These are phyloP conservation scores for Colletotrichum melonis DNA, from an alignment of 2,329 filamentous ascomycete genomes.

Conservation along the genomic window DNA sequence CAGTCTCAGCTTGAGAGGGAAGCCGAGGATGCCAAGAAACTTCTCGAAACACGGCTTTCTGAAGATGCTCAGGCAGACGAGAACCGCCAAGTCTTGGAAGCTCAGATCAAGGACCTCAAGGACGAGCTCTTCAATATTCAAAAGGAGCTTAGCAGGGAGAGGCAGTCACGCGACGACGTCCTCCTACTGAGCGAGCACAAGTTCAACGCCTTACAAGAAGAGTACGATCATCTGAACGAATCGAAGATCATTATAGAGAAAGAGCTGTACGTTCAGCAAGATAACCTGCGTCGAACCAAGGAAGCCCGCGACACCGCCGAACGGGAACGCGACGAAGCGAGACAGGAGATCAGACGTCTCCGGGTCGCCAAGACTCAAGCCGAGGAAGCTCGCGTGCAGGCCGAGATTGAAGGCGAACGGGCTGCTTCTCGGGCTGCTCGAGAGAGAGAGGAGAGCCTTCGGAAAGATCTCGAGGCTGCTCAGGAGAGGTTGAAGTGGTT, in stretches of 20 bases:
- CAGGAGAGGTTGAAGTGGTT: slow-evolving; percentile 81
- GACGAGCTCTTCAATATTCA: slow-evolving; percentile 86
- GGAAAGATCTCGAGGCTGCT: slow-evolving; percentile 83
- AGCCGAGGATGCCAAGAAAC: slow-evolving; percentile 85
- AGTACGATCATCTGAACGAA: slow-evolving; percentile 88
- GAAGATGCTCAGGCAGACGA: slow-evolving; percentile 89
- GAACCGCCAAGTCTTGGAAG: slow-evolving; percentile 84
- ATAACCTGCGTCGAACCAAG: slow-evolving; percentile 86
- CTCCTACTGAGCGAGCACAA: slow-evolving; percentile 92
- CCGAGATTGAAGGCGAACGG: slow-evolving; percentile 83
- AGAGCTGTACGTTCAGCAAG: slow-evolving; percentile 95
- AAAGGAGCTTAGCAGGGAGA: slow-evolving; percentile 88
- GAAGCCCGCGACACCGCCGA: slow-evolving; percentile 85
- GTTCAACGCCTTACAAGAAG: slow-evolving; percentile 82
- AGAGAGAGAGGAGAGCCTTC: slow-evolving; percentile 82
- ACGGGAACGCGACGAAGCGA: slow-evolving; percentile 88
- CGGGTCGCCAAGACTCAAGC: slow-evolving; percentile 86
- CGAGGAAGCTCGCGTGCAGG: slow-evolving; percentile 86
- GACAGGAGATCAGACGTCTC: slow-evolving; percentile 84
- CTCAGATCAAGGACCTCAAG: slow-evolving; percentile 90
- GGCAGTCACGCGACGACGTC: slow-evolving; percentile 94
- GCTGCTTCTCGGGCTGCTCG: slow-evolving; percentile 81
- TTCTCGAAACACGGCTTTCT: slow-evolving; percentile 88
- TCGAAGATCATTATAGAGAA: slow-evolving; percentile 98
- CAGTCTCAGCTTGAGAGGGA: slow-evolving; percentile 88